Evolutionary conservation across 1,284 basidiomycete species (phyloP).

Genomic region (Neonothopanus nambi): DNA sequence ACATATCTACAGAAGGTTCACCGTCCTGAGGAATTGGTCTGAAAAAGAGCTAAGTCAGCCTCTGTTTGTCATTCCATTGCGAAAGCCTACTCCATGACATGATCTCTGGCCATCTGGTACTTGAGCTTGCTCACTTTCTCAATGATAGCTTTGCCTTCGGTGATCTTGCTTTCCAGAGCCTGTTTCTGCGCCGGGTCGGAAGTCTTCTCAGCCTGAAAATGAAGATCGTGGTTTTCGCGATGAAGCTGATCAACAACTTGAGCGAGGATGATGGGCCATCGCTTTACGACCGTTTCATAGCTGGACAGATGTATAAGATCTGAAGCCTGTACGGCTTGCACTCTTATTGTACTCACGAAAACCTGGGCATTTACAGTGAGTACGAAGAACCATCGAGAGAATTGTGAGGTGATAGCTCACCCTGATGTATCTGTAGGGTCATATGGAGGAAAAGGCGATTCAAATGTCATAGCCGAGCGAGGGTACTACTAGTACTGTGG

Average conservation of each 20-base stretch:
- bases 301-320: constrained; percentile 23
- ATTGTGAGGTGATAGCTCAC: constrained; percentile 33
- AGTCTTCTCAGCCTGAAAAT: constrained; percentile 15
- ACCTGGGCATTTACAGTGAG: constrained; percentile 34
- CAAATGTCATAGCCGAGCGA: constrained; percentile 35
- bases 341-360: constrained; percentile 51
- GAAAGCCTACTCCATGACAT: constrained; percentile 60
- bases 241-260: constrained; percentile 75
- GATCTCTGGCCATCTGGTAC: constrained; percentile 87
- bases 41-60: constrained; percentile 3
- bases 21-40: constrained; percentile 77
- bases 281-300: constrained; percentile 51
- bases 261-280: constrained; percentile 93
- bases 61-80: too few relatives aligned
- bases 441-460: constrained; percentile 58
- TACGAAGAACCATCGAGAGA: neutral
- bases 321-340: constrained; percentile 6
- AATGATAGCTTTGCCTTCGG: constrained; percentile 82
- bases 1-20: constrained; percentile 63
- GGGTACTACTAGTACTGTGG: too few relatives aligned
- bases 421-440: constrained; percentile 65
- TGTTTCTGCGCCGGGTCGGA: constrained; percentile 18
- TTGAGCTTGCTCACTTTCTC: constrained; percentile 80
- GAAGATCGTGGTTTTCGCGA: constrained; percentile 38
- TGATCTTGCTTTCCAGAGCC: constrained; percentile 37